phyloP scores from a whole-genome alignment of 2,329 filamentous ascomycete genomes.

The Exophiala oligosperma region DNA sequence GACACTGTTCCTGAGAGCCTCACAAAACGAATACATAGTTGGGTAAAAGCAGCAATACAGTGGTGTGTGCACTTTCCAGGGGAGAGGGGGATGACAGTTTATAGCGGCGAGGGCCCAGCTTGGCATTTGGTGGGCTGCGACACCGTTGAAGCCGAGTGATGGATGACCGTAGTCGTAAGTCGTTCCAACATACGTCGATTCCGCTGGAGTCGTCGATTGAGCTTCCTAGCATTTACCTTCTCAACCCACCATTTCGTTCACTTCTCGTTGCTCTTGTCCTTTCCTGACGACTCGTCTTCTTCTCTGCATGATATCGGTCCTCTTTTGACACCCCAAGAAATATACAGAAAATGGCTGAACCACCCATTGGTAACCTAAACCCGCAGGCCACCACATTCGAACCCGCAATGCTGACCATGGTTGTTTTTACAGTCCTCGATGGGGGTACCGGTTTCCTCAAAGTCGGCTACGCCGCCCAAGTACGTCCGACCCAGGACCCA shows the following conservation, averaged over 20 bases:
- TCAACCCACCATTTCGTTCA: background rate
- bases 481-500: constrained; percentile 39
- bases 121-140: constrained; percentile 2
- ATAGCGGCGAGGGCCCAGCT: background rate
- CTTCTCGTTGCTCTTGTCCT: background rate
- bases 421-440: constrained; percentile 75
- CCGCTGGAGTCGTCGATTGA: background rate
- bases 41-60: background rate
- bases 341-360: constrained; percentile 43
- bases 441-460: constrained; percentile 99
- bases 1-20: too few relatives aligned
- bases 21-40: too few relatives aligned
- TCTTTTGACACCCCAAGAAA: too few relatives aligned
- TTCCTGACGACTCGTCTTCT: background rate
- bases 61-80: background rate
- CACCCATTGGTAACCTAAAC: constrained; percentile 47
- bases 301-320: background rate
- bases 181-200: constrained; percentile 1
- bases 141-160: background rate
- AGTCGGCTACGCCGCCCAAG: constrained; percentile 94
- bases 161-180: too few relatives aligned
- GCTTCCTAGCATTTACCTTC: background rate
- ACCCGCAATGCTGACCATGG: constrained; percentile 31
- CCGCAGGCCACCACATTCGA: constrained; percentile 10
- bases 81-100: background rate